Conservation (phyloP, 2,329 filamentous ascomycete species). For the Tolypocladium endophyticum region DNA sequence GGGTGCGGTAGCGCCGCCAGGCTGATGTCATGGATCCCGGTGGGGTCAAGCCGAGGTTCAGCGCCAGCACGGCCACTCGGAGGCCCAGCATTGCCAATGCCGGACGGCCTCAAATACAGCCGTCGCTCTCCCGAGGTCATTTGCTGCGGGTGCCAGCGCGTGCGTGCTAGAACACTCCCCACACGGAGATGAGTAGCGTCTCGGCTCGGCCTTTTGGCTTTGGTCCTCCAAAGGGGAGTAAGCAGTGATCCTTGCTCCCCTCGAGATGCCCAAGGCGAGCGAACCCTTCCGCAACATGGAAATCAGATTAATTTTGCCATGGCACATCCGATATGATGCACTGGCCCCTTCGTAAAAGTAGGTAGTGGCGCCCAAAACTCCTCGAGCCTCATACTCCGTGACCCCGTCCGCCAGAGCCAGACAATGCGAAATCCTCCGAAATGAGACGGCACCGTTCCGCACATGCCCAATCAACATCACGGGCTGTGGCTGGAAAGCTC, state of each 20-base stretch:
- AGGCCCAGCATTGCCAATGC: conserved; percentile 3
- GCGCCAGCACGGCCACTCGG: conserved; percentile 2
- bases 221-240: not conserved
- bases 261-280: not conserved
- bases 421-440: not conserved
- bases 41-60: not conserved
- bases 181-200: not conserved
- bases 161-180: not conserved
- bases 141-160: not conserved
- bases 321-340: not conserved
- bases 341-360: not conserved
- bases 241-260: not conserved
- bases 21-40: not conserved
- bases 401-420: not conserved
- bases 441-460: not conserved
- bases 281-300: not conserved
- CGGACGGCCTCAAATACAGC: not conserved
- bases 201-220: not conserved
- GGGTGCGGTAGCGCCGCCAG: not conserved
- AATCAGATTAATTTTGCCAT: not conserved
- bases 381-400: not conserved
- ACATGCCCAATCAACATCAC: not conserved
- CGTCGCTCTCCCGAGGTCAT: not conserved
- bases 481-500: not conserved
- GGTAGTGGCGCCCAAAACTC: not conserved